Conservation (phyloP, 1,284 basidiomycete genomes). For the Cryptococcus floricola region DNA sequence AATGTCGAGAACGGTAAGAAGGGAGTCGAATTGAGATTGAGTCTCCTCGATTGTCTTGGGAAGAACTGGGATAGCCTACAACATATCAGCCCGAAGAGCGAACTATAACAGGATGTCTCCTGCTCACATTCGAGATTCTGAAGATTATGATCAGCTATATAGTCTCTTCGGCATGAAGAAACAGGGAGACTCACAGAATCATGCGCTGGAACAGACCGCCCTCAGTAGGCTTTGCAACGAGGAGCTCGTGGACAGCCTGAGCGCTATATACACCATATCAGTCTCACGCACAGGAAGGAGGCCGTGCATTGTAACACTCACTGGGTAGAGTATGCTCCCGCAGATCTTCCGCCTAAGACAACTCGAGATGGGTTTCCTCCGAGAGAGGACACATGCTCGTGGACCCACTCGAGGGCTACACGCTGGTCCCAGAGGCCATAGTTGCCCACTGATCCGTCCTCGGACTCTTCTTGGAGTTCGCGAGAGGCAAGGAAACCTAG, state of each 20-base stretch:
- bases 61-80: constrained; percentile 7
- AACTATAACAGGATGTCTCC: no score
- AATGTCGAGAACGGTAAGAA: constrained; percentile 15
- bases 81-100: no score
- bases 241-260: constrained; percentile 5
- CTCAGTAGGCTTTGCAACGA: constrained; percentile 5
- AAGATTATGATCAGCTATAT: no score
- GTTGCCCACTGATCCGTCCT: constrained; percentile 15
- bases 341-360: constrained; percentile 38
- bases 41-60: constrained; percentile 25
- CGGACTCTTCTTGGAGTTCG: constrained; percentile 5
- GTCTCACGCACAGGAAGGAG: no score
- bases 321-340: constrained; percentile 39
- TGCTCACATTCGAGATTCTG: no score
- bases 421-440: constrained; percentile 30
- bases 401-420: constrained; percentile 31
- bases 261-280: background rate
- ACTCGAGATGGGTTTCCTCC: constrained; percentile 35
- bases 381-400: constrained; percentile 29
- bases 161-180: background rate
- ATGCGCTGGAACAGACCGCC: constrained; percentile 9
- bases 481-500: constrained; percentile 6
- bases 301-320: background rate
- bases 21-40: constrained; percentile 25
- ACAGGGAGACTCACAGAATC: constrained; percentile 4